Evolutionary conservation across 2,329 filamentous ascomycete genomes (phyloP).

Genomic region (Fusarium transvaalense): DNA sequence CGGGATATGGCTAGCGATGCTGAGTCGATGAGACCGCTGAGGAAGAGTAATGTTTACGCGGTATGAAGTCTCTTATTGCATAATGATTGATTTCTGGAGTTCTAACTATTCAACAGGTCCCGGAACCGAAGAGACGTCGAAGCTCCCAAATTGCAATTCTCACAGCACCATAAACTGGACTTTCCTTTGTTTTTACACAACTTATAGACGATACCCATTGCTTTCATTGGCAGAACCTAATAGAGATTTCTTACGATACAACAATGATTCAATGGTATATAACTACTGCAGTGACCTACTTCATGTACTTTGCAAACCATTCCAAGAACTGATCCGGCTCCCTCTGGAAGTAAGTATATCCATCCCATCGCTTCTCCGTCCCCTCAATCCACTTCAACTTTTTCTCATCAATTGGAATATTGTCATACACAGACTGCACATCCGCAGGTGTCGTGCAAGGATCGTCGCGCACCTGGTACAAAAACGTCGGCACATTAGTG

Average conservation of each 20-base stretch:
- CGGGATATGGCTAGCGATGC: conserved; percentile 41
- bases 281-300: neutral
- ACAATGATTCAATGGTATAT: fast-evolving
- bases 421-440: conserved; percentile 35
- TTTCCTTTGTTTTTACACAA: neutral
- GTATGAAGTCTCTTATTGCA: conserved; percentile 14
- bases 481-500: conserved; percentile 22
- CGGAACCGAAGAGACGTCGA: neutral
- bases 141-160: conserved; percentile 2
- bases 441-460: conserved; percentile 21
- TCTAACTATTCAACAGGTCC: neutral
- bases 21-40: conserved; percentile 40
- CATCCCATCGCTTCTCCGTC: conserved; percentile 25
- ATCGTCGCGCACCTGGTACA: conserved; percentile 33
- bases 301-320: conserved; percentile 30
- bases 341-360: conserved; percentile 33
- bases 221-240: neutral
- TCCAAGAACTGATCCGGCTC: conserved; percentile 36
- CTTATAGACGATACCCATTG: conserved; percentile 24
- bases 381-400: conserved; percentile 33
- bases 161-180: neutral
- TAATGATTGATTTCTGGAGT: neutral
- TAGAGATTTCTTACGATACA: neutral
- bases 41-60: conserved; percentile 36
- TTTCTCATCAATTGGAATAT: conserved; percentile 24